phyloP scores from a whole-genome alignment of 768 basidiomycete species.

The Hericium rajendrae region DNA sequence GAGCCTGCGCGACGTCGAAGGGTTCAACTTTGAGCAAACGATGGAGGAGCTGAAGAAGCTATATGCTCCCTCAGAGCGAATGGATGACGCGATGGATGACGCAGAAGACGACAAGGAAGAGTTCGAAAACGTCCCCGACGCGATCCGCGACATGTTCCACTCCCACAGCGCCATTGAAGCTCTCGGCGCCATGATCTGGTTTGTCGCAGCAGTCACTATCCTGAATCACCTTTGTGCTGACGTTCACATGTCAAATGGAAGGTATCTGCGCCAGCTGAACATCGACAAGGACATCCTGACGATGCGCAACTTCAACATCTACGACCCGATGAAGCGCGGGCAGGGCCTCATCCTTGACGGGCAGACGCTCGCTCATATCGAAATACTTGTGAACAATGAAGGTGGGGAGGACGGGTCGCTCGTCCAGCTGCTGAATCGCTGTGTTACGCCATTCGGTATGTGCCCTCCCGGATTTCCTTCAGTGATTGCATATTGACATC shows the following conservation, averaged over 20 bases:
- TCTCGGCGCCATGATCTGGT: constrained; percentile 90
- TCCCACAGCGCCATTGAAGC: constrained; percentile 69
- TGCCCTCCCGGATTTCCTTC: constrained; percentile 1
- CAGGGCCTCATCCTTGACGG: constrained; percentile 83
- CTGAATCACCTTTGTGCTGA: not conserved
- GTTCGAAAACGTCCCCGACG: constrained; percentile 44
- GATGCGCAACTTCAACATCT: constrained; percentile 96
- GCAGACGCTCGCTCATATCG: constrained; percentile 90
- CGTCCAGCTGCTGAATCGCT: constrained; percentile 70
- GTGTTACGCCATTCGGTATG: constrained; percentile 86
- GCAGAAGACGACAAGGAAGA: constrained; percentile 25
- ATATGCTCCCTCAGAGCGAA: constrained; percentile 36
- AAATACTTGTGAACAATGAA: constrained; percentile 88
- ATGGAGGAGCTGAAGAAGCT: constrained; percentile 57
- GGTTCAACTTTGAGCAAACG: constrained; percentile 65
- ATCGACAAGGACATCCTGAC: constrained; percentile 92
- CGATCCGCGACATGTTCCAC: constrained; percentile 64
- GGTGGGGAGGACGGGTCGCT: constrained; percentile 89
- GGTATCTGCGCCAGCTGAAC: constrained; percentile 87
- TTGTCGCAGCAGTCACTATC: constrained; percentile 12
- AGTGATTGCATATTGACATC: not conserved
- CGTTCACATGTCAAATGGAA: not conserved
- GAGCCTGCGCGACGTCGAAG: constrained; percentile 72
- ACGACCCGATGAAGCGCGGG: constrained; percentile 92
- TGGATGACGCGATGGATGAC: constrained; percentile 39